phyloP scores from a whole-genome alignment of 1,284 basidiomycete genomes.

The Cryptococcus jaspeensis region DNA sequence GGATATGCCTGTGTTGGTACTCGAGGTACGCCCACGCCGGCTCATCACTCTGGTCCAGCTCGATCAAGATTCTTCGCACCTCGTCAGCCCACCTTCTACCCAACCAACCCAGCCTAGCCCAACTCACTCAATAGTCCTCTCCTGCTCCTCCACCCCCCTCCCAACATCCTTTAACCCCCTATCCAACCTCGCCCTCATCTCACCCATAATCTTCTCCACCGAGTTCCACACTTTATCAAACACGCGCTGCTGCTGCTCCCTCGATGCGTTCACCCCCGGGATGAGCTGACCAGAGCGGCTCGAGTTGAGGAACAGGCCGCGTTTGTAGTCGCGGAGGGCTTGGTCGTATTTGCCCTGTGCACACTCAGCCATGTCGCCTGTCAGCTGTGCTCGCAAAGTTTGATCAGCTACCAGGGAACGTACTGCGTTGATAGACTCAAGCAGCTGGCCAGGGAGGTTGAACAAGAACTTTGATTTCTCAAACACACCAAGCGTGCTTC shows the following conservation, averaged over 20 bases:
- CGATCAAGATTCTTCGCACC: slow-evolving; percentile 69
- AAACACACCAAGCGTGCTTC: slow-evolving; percentile 90
- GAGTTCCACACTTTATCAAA: slow-evolving; percentile 95
- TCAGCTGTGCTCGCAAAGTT: background rate
- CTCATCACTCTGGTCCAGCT: slow-evolving; percentile 71
- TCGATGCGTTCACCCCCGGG: slow-evolving; percentile 54
- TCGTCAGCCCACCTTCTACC: background rate
- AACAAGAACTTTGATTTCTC: slow-evolving; percentile 98
- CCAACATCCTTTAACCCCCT: slow-evolving; percentile 73
- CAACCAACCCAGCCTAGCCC: background rate
- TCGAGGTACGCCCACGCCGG: slow-evolving; percentile 95
- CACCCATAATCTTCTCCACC: slow-evolving; percentile 91
- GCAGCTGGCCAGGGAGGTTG: slow-evolving; percentile 89
- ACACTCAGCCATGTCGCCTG: background rate
- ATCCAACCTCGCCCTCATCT: slow-evolving; percentile 79
- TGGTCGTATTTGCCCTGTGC: slow-evolving; percentile 84
- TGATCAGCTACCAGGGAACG: slow-evolving; percentile 42
- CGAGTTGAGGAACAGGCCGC: slow-evolving; percentile 87
- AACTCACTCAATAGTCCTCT: slow-evolving; percentile 88
- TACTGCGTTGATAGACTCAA: slow-evolving; percentile 84
- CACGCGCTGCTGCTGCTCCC: slow-evolving; percentile 81
- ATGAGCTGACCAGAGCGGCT: slow-evolving; percentile 80
- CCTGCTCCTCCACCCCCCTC: slow-evolving; percentile 86
- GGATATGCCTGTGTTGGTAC: slow-evolving; percentile 81
- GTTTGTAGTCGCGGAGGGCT: slow-evolving; percentile 94